These are phyloP conservation scores for Populus hybrid DNA, from an alignment of 441 rosid species.

Conservation along the genomic window DNA sequence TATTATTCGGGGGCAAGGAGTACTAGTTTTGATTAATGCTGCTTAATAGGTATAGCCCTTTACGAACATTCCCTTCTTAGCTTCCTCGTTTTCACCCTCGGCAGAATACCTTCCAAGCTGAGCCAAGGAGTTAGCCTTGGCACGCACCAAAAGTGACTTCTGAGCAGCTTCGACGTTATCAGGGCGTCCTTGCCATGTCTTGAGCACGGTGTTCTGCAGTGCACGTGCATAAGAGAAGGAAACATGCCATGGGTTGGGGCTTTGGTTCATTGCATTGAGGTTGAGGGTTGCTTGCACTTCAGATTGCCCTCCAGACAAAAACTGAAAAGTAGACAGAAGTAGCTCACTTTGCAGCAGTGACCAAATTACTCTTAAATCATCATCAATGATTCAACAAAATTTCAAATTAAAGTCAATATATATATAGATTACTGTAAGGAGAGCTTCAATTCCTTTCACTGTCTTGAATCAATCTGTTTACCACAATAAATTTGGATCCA, in stretches of 20 bases:
- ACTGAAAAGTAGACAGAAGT: constrained; percentile 39
- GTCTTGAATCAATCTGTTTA: neutral
- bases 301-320: constrained; percentile 97
- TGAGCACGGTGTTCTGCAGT: constrained; percentile 89
- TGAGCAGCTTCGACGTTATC: constrained; percentile 84
- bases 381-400: neutral
- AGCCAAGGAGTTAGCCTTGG: constrained; percentile 95
- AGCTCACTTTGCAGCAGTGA: neutral
- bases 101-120: constrained; percentile 95
- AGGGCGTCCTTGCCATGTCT: constrained; percentile 92
- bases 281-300: constrained; percentile 92
- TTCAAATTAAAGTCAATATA: neutral
- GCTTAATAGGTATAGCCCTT: constrained; percentile 91
- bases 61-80: constrained; percentile 97
- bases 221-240: constrained; percentile 99
- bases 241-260: constrained; percentile 98
- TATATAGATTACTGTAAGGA: neutral
- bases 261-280: constrained; percentile 94
- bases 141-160: constrained; percentile 85
- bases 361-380: neutral
- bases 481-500: neutral
- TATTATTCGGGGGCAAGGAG: constrained; percentile 11
- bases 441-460: neutral
- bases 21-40: neutral
- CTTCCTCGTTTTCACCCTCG: constrained; percentile 86